phyloP scores from a whole-genome alignment of 345 rosid species.

The Populus tremula region DNA sequence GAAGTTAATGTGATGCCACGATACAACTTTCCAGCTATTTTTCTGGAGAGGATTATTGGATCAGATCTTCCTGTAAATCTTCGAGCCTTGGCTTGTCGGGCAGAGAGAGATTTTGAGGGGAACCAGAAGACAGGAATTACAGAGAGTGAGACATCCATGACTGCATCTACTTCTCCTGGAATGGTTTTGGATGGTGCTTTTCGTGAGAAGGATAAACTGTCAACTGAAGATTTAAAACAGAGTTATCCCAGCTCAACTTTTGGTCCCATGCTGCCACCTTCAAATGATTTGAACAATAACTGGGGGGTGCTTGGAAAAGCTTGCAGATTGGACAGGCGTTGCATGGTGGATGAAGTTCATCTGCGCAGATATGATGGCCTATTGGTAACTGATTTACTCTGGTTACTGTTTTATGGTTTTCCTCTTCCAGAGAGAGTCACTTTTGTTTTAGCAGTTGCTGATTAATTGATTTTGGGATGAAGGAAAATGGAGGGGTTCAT shows the following conservation, averaged over 20 bases:
- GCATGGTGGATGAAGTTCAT: conserved; percentile 91
- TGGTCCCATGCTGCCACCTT: conserved; percentile 37
- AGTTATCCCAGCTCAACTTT: conserved; percentile 36
- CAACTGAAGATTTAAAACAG: conserved; percentile 33
- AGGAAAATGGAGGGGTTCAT: conserved; percentile 98
- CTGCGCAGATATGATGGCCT: conserved; percentile 94
- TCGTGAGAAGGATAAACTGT: conserved; percentile 22
- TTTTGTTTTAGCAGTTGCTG: conserved; percentile 30
- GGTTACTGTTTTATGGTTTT: conserved; percentile 20
- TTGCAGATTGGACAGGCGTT: conserved; percentile 73
- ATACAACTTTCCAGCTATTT: conserved; percentile 88
- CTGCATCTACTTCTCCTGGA: conserved; percentile 31
- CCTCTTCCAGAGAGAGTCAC: conserved; percentile 14
- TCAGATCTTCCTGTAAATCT: conserved; percentile 96
- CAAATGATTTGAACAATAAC: conserved; percentile 51
- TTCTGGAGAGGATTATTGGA: conserved; percentile 86
- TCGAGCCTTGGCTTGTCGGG: conserved; percentile 74
- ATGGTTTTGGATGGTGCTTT: conserved; percentile 32
- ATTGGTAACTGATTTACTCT: conserved; percentile 54
- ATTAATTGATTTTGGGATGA: conserved; percentile 43
- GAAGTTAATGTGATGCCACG: conserved; percentile 89
- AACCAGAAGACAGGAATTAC: conserved; percentile 35
- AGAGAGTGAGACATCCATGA: conserved; percentile 31
- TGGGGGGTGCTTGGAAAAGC: conserved; percentile 86
- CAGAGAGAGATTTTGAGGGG: conserved; percentile 54